Conservation (phyloP, 352 stramenopile species). For the Phytophthora chlamydospora region DNA sequence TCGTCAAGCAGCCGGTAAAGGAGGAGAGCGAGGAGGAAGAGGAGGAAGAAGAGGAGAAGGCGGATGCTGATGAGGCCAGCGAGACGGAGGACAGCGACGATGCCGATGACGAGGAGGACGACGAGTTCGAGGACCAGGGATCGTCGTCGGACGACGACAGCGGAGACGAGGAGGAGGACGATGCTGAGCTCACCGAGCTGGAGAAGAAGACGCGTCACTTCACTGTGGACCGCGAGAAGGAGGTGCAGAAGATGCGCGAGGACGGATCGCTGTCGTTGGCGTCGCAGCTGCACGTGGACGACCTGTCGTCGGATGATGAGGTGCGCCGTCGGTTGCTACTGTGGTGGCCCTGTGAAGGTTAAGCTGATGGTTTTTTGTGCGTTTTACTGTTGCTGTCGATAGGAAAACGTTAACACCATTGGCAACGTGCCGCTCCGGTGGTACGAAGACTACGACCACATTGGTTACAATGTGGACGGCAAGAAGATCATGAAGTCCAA, state of each 20-base stretch:
- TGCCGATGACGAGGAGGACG: conserved; percentile 60
- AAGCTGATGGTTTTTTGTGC: not conserved
- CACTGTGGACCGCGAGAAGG: conserved; percentile 70
- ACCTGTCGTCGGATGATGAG: conserved; percentile 99
- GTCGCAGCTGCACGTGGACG: conserved; percentile 96
- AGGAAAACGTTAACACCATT: conserved; percentile 96
- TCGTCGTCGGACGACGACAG: conserved; percentile 81
- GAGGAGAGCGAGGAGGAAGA: conserved; percentile 22
- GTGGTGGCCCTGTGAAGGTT: conserved; percentile 18
- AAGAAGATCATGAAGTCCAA: conserved; percentile 96
- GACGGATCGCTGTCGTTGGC: conserved; percentile 84
- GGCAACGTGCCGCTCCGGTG: conserved; percentile 98
- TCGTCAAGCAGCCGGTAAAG: conserved; percentile 28
- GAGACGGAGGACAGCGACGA: conserved; percentile 75
- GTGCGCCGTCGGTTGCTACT: conserved; percentile 39
- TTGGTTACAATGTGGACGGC: conserved; percentile 98
- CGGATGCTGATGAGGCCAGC: conserved; percentile 44
- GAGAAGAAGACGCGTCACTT: conserved; percentile 85
- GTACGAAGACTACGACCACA: conserved; percentile 99
- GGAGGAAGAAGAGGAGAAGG: conserved; percentile 36
- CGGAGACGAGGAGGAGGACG: conserved; percentile 71
- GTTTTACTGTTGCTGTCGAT: not conserved
- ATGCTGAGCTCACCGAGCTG: conserved; percentile 73
- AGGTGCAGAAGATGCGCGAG: conserved; percentile 85
- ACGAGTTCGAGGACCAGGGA: conserved; percentile 88